Base-by-base conservation (phyloP, 441 rosid genomes). In the Arabidopsis lyrata region DNA sequence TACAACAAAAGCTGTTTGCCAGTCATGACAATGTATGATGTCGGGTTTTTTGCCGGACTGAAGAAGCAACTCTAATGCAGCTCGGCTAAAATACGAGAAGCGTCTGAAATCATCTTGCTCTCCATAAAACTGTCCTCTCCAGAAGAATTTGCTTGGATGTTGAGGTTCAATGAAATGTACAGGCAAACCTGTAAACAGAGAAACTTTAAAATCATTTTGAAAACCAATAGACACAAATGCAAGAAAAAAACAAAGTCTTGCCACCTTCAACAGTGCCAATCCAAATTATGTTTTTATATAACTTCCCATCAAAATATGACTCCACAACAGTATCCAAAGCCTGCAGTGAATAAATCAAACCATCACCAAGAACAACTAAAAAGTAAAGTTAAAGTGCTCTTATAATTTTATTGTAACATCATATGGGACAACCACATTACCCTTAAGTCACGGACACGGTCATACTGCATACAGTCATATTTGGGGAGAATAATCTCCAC, bases 1-100 rank as follows among this genome's bases (percentile, higher is more conserved):
- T 91, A 95, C 98, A 74, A 95, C 91, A 83, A 95, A 95, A 70
- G 99, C 98, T 66, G 99, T 91, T 85, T 95, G 98, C 99, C 99
- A 95, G 81, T 95, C 99, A 78, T 95, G 99, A 81, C 98, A 95
- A 74, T 95, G 99, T 56, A 95, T 91, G 74, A 95, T 90, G 82
- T 95, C 97, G 0, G 99, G 99, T 80, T 80, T 90, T 82, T 95
- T 95, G 69, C 98, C 97, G 57, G 94, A 82, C 84, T 86, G 97
- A 78, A 88, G 90, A 80, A 95, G 90, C 84, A 93, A 81, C 86
- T 95, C 97, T 63, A 95, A 88, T 10, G 99, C 98, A 49, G 97
- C 97, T 24, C 98, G 97, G 80, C 99, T 93, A 73, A 93, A 95
- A 81, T 77, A 95, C 14, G 98, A 95, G 80, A 95, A 95, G 39